phyloP scores from a whole-genome alignment of 1,284 basidiomycete species.

The Veloboletus limbatus region DNA sequence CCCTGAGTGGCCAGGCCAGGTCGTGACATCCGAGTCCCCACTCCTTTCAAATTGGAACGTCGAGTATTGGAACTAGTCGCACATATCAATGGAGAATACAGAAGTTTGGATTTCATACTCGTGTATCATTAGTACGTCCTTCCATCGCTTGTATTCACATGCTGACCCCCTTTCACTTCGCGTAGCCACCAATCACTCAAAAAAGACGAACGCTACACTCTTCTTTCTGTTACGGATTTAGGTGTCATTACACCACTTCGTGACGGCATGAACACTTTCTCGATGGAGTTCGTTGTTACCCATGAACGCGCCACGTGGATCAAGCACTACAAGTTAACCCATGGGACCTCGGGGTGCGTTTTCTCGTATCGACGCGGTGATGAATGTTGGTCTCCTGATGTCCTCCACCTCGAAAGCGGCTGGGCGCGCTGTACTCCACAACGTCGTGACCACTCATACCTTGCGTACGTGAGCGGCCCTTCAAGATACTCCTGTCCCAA shows the following conservation, averaged over 20 bases:
- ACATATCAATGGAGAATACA: conserved; percentile 97
- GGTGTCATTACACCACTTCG: conserved; percentile 95
- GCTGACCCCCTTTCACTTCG: no score
- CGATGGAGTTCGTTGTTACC: conserved; percentile 97
- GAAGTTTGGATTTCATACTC: conserved; percentile 92
- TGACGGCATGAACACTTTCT: conserved; percentile 99
- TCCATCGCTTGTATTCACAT: neutral
- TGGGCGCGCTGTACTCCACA: conserved; percentile 79
- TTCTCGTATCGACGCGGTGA: neutral
- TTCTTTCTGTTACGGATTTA: conserved; percentile 93
- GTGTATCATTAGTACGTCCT: conserved; percentile 92
- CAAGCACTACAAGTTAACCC: conserved; percentile 85
- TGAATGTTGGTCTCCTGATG: conserved; percentile 81
- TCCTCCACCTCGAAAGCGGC: conserved; percentile 69
- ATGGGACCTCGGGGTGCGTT: conserved; percentile 76
- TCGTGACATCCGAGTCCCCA: conserved; percentile 89
- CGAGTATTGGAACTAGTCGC: conserved; percentile 94
- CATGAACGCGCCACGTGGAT: conserved; percentile 81
- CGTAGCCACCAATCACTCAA: conserved; percentile 94
- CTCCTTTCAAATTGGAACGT: conserved; percentile 88
- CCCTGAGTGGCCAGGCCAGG: conserved; percentile 93
- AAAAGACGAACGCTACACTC: conserved; percentile 96
- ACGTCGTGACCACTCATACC: conserved; percentile 91
- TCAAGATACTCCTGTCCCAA: conserved; percentile 82
- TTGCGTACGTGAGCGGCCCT: conserved; percentile 95